A percentile compares a stretch with the other conserved stretches of the same genome.
These are phyloP conservation scores for Kingdonia uniflora DNA, from an alignment of 164 flowering plant species.

Conservation along the genomic window DNA sequence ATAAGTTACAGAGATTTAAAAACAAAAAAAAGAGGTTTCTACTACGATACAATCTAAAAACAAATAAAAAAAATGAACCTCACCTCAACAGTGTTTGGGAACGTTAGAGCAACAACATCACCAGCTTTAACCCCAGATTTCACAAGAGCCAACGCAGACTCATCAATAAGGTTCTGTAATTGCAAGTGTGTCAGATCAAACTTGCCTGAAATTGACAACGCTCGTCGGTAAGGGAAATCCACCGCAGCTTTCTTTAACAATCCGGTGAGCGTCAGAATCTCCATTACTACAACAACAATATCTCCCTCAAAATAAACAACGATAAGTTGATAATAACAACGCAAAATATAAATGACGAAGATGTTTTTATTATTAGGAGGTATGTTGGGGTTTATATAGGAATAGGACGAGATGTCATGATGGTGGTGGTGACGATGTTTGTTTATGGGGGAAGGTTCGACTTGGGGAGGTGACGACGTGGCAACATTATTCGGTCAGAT, in stretches of 20 bases:
- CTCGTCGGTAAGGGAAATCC: constrained; percentile 44
- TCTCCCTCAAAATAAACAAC: background rate
- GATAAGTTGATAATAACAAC: too few relatives aligned
- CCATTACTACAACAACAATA: constrained; percentile 14
- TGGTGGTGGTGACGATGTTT: too few relatives aligned
- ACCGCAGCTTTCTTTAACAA: constrained; percentile 38
- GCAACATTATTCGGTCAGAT: too few relatives aligned
- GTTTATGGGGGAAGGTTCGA: too few relatives aligned
- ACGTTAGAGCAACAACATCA: constrained; percentile 86
- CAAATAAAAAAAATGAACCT: background rate
- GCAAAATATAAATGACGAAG: too few relatives aligned
- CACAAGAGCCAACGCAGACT: constrained; percentile 49
- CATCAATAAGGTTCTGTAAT: constrained; percentile 45
- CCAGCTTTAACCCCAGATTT: constrained; percentile 47
- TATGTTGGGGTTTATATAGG: too few relatives aligned
- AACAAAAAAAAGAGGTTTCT: background rate
- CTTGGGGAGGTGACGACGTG: too few relatives aligned
- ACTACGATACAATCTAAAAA: background rate
- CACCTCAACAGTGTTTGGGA: constrained; percentile 85
- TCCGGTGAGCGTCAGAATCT: constrained; percentile 42
- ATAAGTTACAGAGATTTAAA: too few relatives aligned
- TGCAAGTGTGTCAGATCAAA: constrained; percentile 55
- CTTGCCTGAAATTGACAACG: constrained; percentile 59
- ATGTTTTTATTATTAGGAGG: too few relatives aligned
- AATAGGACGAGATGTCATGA: too few relatives aligned